Evolutionary conservation across 2,329 filamentous ascomycete genomes (phyloP).

Genomic region (Alternaria sp.): DNA sequence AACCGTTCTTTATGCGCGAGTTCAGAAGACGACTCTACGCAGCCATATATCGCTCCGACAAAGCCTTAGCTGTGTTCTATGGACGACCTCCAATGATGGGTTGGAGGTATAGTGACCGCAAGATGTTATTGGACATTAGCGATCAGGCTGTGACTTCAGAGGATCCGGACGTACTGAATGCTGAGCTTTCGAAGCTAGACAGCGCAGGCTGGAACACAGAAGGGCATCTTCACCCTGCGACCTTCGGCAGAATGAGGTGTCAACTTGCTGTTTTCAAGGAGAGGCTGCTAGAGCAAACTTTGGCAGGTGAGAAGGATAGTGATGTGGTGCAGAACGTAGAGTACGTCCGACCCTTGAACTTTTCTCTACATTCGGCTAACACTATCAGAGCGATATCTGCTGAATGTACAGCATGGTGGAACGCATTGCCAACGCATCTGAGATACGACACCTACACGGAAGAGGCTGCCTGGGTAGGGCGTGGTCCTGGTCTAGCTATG

Average conservation of each 20-base stretch:
- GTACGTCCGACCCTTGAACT: slow-evolving; percentile 24
- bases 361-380: slow-evolving; percentile 9
- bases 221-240: slow-evolving; percentile 36
- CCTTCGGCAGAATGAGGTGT: slow-evolving; percentile 39
- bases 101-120: slow-evolving; percentile 44
- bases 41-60: slow-evolving; percentile 44
- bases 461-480: slow-evolving; percentile 40
- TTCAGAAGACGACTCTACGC: slow-evolving; percentile 41
- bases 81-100: slow-evolving; percentile 49
- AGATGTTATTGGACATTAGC: slow-evolving; percentile 43
- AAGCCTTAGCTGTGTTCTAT: slow-evolving; percentile 47
- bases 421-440: slow-evolving; percentile 40
- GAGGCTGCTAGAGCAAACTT: slow-evolving; percentile 42
- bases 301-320: slow-evolving; percentile 42
- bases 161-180: slow-evolving; percentile 35
- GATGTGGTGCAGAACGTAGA: slow-evolving; percentile 42
- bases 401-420: slow-evolving; percentile 41
- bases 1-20: slow-evolving; percentile 46
- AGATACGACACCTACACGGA: slow-evolving; percentile 48
- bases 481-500: slow-evolving; percentile 35
- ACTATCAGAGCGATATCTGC: slow-evolving; percentile 36
- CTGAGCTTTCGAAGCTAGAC: slow-evolving; percentile 40
- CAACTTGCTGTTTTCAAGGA: slow-evolving; percentile 43
- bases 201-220: slow-evolving; percentile 45
- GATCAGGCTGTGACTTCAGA: slow-evolving; percentile 38